Percentiles rank a stretch among this genome's conserved stretches.
phyloP scores from a whole-genome alignment of 768 basidiomycete species.

The Podaxis sp. region DNA sequence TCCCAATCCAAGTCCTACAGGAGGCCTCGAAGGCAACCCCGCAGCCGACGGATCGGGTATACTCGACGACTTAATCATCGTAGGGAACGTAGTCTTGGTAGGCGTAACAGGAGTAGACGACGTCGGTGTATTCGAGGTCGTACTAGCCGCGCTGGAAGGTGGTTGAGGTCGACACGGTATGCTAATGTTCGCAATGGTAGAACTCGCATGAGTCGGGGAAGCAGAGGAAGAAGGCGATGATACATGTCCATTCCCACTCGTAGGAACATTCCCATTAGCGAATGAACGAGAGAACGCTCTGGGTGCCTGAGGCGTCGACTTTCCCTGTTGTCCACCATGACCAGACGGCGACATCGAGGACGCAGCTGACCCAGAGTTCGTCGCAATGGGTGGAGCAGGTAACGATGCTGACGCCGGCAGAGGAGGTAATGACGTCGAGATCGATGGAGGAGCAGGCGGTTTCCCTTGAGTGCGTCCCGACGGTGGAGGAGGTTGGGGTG shows the following conservation, averaged over 20 bases:
- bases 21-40: not conserved
- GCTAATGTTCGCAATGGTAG: not conserved
- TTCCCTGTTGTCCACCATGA: not conserved
- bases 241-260: not conserved
- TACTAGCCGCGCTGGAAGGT: not conserved
- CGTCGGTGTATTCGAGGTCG: slow-evolving; percentile 4
- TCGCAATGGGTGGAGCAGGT: not conserved
- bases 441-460: not conserved
- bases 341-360: not conserved
- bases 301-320: not conserved
- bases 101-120: slow-evolving; percentile 4
- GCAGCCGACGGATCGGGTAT: not conserved
- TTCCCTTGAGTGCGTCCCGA: too few relatives aligned
- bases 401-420: not conserved
- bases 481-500: slow-evolving; percentile 9
- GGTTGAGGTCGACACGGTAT: not conserved
- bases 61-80: not conserved
- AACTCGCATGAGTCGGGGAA: not conserved
- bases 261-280: not conserved
- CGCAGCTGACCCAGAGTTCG: too few relatives aligned
- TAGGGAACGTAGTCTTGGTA: not conserved
- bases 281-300: not conserved
- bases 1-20: not conserved
- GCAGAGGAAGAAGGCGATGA: not conserved
- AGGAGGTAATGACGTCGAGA: not conserved